phyloP scores from a whole-genome alignment of 106 monocot genomes.

The Acorus gramineus region DNA sequence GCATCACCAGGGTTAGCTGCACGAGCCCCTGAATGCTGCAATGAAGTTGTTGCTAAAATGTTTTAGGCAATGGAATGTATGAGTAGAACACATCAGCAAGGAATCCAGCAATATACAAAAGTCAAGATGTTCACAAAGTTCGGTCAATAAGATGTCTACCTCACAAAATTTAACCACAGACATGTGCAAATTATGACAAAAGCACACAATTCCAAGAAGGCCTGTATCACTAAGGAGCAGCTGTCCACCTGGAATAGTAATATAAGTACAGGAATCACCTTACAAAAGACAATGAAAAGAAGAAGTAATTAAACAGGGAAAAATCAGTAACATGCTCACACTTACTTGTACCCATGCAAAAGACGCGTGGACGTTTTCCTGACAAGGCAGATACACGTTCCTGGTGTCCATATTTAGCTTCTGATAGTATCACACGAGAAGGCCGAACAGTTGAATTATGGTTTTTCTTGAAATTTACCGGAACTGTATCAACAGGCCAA shows the following conservation, averaged over 20 bases:
- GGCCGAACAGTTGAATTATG: conserved; percentile 12
- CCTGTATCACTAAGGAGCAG: conserved; percentile 64
- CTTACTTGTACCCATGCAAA: conserved; percentile 55
- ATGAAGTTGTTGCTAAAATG: conserved; percentile 13
- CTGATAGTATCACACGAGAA: conserved; percentile 1
- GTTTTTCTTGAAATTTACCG: conserved; percentile 8
- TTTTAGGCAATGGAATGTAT: too few relatives aligned
- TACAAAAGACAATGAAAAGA: background rate
- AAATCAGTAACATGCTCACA: background rate
- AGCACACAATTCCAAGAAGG: conserved; percentile 62
- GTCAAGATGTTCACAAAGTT: background rate
- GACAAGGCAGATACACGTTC: conserved; percentile 13
- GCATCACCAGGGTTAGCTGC: conserved; percentile 50
- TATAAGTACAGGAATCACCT: background rate
- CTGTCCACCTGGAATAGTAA: conserved; percentile 61
- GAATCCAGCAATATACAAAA: background rate
- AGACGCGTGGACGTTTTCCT: conserved; percentile 36
- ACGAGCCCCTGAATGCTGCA: conserved; percentile 83
- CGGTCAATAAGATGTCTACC: conserved; percentile 26
- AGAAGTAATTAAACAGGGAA: background rate
- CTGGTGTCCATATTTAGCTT: conserved; percentile 16
- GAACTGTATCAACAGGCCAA: background rate
- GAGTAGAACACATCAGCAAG: background rate
- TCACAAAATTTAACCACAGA: conserved; percentile 87
- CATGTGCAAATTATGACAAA: conserved; percentile 67